phyloP scores from a whole-genome alignment of 768 basidiomycete genomes.

The Calocera cornea region DNA sequence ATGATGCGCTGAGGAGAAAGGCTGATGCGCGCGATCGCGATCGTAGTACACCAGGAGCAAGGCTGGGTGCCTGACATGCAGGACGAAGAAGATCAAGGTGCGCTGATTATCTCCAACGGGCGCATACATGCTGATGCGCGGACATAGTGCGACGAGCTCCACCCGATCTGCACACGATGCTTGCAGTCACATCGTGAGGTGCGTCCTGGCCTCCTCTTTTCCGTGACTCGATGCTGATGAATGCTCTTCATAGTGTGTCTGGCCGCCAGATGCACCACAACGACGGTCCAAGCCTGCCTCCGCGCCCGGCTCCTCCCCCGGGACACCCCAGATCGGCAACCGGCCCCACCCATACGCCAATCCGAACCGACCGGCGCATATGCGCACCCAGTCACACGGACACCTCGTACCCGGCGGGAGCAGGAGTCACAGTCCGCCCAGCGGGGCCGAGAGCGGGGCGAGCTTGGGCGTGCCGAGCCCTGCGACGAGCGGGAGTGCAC shows the following conservation, averaged over 20 bases:
- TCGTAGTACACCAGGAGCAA: slow-evolving; percentile 77
- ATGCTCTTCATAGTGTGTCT: slow-evolving; percentile 13
- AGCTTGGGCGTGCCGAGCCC: neutral
- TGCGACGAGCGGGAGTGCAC: neutral
- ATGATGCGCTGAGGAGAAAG: neutral
- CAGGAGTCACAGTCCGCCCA: neutral
- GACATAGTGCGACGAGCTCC: slow-evolving; percentile 73
- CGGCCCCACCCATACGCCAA: neutral
- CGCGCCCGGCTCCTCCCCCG: neutral
- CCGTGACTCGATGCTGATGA: neutral
- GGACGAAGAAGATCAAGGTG: slow-evolving; percentile 90
- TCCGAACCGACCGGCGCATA: neutral
- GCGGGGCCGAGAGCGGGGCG: neutral
- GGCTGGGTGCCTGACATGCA: slow-evolving; percentile 87
- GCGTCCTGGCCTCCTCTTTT: slow-evolving; percentile 7
- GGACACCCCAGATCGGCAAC: neutral
- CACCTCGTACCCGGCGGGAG: neutral
- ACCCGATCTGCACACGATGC: slow-evolving; percentile 78
- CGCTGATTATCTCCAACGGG: slow-evolving; percentile 15
- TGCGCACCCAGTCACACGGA: neutral
- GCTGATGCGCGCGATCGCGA: too few relatives aligned
- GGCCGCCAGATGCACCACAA: slow-evolving; percentile 9
- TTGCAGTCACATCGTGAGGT: slow-evolving; percentile 67
- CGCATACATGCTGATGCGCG: slow-evolving; percentile 5
- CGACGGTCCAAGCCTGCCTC: neutral